phyloP scores from a whole-genome alignment of 1,284 basidiomycete species.

The Paramarasmius palmivorus region DNA sequence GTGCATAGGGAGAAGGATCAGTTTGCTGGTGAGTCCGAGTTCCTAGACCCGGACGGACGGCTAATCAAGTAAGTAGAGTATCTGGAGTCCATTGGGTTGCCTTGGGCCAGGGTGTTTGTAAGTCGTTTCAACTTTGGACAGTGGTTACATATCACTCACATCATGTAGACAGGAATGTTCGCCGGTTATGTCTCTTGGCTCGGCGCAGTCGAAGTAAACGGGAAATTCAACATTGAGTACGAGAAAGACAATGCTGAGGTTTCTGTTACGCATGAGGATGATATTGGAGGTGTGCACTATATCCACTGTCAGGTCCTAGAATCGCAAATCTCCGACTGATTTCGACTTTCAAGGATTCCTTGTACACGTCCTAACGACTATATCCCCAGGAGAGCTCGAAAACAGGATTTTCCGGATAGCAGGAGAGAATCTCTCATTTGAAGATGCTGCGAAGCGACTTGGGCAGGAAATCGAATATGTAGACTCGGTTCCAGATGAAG shows the following conservation, averaged over 20 bases:
- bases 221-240: too few relatives aligned
- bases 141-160: too few relatives aligned
- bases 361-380: conserved; percentile 27
- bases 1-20: conserved; percentile 17
- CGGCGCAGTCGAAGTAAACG: background rate
- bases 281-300: too few relatives aligned
- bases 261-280: too few relatives aligned
- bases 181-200: background rate
- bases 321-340: too few relatives aligned
- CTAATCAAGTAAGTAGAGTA: background rate
- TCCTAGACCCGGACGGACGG: background rate
- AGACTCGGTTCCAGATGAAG: conserved; percentile 13
- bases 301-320: background rate
- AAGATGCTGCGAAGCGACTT: conserved; percentile 19
- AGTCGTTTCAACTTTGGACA: background rate
- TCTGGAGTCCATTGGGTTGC: background rate
- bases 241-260: too few relatives aligned
- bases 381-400: conserved; percentile 22
- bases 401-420: conserved; percentile 28
- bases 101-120: conserved; percentile 2
- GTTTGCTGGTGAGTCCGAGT: conserved; percentile 10
- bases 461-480: conserved; percentile 16
- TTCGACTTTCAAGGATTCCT: conserved; percentile 25
- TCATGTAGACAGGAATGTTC: conserved; percentile 3
- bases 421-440: conserved; percentile 23